Base-by-base conservation (phyloP, 2,329 filamentous ascomycete genomes). In the Mollisia scopiformis region DNA sequence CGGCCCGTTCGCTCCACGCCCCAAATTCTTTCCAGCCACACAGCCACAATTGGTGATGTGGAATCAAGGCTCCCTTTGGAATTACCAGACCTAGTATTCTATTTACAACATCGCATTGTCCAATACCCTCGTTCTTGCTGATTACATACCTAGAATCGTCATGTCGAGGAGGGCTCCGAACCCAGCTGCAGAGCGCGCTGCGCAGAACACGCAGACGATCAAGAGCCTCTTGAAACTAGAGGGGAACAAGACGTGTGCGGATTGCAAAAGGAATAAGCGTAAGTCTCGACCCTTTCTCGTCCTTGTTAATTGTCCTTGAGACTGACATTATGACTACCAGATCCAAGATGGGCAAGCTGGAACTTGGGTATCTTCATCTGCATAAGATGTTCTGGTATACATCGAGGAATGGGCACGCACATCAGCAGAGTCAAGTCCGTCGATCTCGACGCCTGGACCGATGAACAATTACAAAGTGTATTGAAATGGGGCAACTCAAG, bases 201-300 rank as follows among this genome's bases (percentile, higher is more conserved):
- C 93, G 72, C 91, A 96, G 79, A 99, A 99, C 80, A 89, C 92
- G 76, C 88, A 89, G 75, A 96, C 93, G 47, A 92, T 99, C 77
- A 98, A 98, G 83, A 93, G 86, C 74, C 85, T 99, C 69, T 83
- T 98, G 75, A 99, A 98, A 80, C 81, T 99, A 69, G 94, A 98
- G 74, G 81, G 88, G 65, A 99, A 99, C 82, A 99, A 99, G 82
- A 87, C 91, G 74, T 99, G 95, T 82, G 92, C 94, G 63, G 95
- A 99, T 78, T 99, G 95, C 86, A 99, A 99, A 83, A 88, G 90
- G 76, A 99, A 98, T 82, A 99, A 98, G 78, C 95, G 93, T 96
- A 78, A 69, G 89, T 80, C 54, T 21, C 6, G 16, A 25, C 25
- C 35, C 11, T 41, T 47, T 28, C 43, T 27, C 43, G 25, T 46